Base-by-base conservation (phyloP, 2,329 filamentous ascomycete genomes). In the Penicillium italicum region DNA sequence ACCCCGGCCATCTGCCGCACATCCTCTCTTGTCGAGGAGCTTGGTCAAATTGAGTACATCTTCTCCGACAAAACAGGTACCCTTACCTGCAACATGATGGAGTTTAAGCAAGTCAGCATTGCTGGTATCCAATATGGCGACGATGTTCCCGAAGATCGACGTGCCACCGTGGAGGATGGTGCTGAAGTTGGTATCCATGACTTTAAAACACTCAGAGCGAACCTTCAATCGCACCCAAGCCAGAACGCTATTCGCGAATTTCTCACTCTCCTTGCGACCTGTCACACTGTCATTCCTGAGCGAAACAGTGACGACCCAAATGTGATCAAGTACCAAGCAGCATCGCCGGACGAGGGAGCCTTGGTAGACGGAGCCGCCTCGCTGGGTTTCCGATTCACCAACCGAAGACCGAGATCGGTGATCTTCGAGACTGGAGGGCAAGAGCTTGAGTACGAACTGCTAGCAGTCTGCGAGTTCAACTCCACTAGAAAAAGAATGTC, bases 391-490 rank as follows among this genome's bases (percentile, higher is more conserved):
- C 87, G 84, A 54, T 99, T 99, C 71, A 85, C 88, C 48, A 92
- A 94, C 49, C 86, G 95, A 66, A 96, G 94, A 76, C 95, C 94
- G 30, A 85, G 86, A 56, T 85, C 90, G 5, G 94, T 99, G 30
- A 88, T 92, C 38, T 92, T 97, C 64, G 83, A 88, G 53, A 87
- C 88, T 1, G 82, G 83, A 37, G 91, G 89, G 1, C 77, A 83
- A 64, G 82, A 90, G 62, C 80, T 83, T 41, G 89, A 97, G 71
- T 99, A 94, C 71, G 90, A 97, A 72, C 81, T 99, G 37, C 78
- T 99, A 56, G 93, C 93, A 2, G 92, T 99, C n/a, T 97, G 93
- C 72, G 94, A 99, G 74, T 99, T 99, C 80, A 99, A 99, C 76
- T 97, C 94, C 1, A 94, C 91, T 9, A 83, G 94, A 66, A 99